Percentiles rank a stretch among this genome's conserved stretches.
Evolutionary conservation across 2,329 filamentous ascomycete genomes (phyloP).

Genomic region (Madurella mycetomatis): DNA sequence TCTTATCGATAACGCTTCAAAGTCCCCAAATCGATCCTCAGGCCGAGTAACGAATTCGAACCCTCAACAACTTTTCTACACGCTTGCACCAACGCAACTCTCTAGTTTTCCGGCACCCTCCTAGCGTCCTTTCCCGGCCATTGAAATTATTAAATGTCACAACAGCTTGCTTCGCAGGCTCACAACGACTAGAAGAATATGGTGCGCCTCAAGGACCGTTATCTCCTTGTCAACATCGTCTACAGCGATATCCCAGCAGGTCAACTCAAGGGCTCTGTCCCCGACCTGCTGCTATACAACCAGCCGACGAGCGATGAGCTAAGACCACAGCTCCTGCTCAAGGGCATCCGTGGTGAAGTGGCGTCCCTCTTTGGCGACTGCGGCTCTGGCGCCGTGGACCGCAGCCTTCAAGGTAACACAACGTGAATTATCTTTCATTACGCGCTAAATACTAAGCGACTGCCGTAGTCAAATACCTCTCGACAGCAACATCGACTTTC

Average conservation of each 20-base stretch:
- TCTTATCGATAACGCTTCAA: too few relatives aligned
- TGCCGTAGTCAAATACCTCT: slow-evolving; percentile 79
- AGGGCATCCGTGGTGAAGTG: slow-evolving; percentile 66
- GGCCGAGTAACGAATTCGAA: too few relatives aligned
- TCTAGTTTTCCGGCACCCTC: too few relatives aligned
- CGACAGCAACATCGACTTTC: slow-evolving; percentile 85
- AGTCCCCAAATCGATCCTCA: too few relatives aligned
- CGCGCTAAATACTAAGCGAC: not conserved
- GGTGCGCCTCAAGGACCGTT: slow-evolving; percentile 95
- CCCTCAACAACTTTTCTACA: too few relatives aligned
- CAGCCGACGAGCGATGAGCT: slow-evolving; percentile 72
- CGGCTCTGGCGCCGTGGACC: slow-evolving; percentile 69
- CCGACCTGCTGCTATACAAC: slow-evolving; percentile 69
- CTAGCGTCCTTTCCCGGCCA: too few relatives aligned
- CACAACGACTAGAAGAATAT: slow-evolving; percentile 42
- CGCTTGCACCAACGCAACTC: too few relatives aligned
- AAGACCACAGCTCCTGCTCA: slow-evolving; percentile 60
- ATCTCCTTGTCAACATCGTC: slow-evolving; percentile 89
- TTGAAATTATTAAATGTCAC: not conserved
- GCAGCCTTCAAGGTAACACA: slow-evolving; percentile 60
- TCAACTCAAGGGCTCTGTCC: slow-evolving; percentile 34
- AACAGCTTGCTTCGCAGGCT: not conserved
- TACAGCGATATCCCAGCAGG: slow-evolving; percentile 60
- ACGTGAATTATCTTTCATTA: not conserved
- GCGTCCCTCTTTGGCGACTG: slow-evolving; percentile 80